These are phyloP conservation scores for Galerina sulciceps DNA, from an alignment of 768 basidiomycete genomes.

Conservation along the genomic window DNA sequence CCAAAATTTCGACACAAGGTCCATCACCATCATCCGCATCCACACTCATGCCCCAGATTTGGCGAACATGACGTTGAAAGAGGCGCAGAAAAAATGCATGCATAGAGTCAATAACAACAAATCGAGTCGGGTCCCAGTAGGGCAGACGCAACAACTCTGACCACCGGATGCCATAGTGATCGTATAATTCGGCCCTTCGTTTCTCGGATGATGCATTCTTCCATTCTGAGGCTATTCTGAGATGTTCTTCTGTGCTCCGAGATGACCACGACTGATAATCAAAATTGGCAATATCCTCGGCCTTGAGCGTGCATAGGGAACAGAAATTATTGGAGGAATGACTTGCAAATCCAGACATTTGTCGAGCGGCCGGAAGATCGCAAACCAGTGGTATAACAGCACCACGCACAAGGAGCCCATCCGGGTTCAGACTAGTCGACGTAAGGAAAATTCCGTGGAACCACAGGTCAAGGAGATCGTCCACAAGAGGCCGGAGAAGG, in stretches of 20 bases:
- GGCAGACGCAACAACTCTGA: conserved; percentile 25
- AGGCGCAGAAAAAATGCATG: conserved; percentile 33
- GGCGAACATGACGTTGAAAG: conserved; percentile 24
- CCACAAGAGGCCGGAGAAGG: conserved; percentile 36
- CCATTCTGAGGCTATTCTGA: conserved; percentile 26
- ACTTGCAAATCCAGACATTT: conserved; percentile 27
- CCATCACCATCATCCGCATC: conserved; percentile 8
- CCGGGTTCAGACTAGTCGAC: conserved; percentile 16
- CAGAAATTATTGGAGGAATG: conserved; percentile 21
- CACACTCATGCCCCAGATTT: conserved; percentile 24
- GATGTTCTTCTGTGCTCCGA: conserved; percentile 14
- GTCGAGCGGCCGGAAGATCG: conserved; percentile 34
- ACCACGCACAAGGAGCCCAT: conserved; percentile 30
- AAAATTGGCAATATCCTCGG: conserved; percentile 25
- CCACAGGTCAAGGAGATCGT: conserved; percentile 37
- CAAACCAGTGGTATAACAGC: conserved; percentile 35
- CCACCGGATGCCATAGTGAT: conserved; percentile 29
- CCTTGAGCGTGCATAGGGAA: conserved; percentile 19
- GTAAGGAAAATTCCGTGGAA: conserved; percentile 28
- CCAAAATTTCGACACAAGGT: background rate
- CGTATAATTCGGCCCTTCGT: conserved; percentile 16
- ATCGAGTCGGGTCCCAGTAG: conserved; percentile 35
- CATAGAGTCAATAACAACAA: conserved; percentile 36
- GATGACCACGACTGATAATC: conserved; percentile 22
- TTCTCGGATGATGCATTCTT: conserved; percentile 18